Evolutionary conservation across 768 basidiomycete species (phyloP).

Genomic region (Sistotremastrum niveocremeum): DNA sequence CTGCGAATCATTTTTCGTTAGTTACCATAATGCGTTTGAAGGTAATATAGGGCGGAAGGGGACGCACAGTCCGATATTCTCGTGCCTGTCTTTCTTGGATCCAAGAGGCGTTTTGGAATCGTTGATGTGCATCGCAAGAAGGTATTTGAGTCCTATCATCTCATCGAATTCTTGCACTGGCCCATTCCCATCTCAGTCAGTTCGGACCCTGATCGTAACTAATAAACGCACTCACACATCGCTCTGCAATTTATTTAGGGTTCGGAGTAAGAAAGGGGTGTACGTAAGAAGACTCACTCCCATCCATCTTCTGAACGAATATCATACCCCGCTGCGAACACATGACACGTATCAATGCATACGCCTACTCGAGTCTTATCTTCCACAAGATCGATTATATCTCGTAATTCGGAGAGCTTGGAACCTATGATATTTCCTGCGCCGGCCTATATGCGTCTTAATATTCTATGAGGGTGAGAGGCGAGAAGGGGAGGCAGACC

Average conservation of each 20-base stretch:
- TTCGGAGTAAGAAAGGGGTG: neutral
- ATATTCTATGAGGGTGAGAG: neutral
- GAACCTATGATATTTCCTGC: slow-evolving; percentile 69
- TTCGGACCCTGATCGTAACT: neutral
- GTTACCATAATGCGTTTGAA: neutral
- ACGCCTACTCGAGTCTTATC: slow-evolving; percentile 69
- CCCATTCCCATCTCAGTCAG: neutral
- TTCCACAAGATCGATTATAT: slow-evolving; percentile 55
- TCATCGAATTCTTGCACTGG: slow-evolving; percentile 52
- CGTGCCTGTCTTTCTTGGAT: slow-evolving; percentile 66
- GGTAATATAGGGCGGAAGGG: neutral
- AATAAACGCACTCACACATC: slow-evolving; percentile 14
- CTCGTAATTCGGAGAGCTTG: slow-evolving; percentile 49
- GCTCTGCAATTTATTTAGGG: slow-evolving; percentile 8
- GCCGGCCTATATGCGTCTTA: slow-evolving; percentile 40
- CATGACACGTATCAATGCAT: slow-evolving; percentile 80
- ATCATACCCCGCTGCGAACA: slow-evolving; percentile 76
- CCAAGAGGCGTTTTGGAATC: slow-evolving; percentile 57
- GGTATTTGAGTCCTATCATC: slow-evolving; percentile 57
- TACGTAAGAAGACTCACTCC: slow-evolving; percentile 39
- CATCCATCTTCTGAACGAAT: slow-evolving; percentile 60
- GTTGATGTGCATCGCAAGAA: slow-evolving; percentile 77
- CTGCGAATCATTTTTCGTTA: slow-evolving; percentile 21
- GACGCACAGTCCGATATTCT: slow-evolving; percentile 72
- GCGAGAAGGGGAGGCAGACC: slow-evolving; percentile 25